Evolutionary conservation across 352 stramenopile species (phyloP).

Genomic region (Phytopythium aichiense): DNA sequence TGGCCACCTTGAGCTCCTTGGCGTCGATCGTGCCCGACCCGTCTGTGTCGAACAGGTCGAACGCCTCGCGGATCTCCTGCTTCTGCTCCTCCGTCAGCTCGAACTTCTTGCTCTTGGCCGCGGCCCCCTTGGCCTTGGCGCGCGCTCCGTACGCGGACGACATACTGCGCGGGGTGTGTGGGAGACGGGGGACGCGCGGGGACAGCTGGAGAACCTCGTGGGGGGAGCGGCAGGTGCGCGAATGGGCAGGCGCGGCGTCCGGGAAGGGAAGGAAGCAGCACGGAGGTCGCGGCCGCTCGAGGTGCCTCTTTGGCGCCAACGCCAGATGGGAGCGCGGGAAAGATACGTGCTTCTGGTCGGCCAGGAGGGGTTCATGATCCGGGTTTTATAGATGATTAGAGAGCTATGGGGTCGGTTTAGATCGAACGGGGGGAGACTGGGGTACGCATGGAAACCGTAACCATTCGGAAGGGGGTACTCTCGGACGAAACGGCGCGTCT

Average conservation of each 20-base stretch:
- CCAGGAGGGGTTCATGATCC: not conserved
- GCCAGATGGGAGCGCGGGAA: not conserved
- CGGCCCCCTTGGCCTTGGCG: conserved; percentile 62
- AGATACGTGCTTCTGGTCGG: not conserved
- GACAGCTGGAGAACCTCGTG: not conserved
- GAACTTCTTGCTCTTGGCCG: conserved; percentile 80
- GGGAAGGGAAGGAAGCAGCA: not conserved
- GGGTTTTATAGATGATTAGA: not conserved
- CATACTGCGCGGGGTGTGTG: conserved; percentile 21
- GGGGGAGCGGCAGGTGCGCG: not conserved
- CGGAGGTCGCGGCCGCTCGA: not conserved
- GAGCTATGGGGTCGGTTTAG: not conserved
- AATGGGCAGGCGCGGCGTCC: not conserved
- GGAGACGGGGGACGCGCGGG: not conserved
- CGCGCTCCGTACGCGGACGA: conserved; percentile 65
- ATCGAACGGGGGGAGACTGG: not conserved
- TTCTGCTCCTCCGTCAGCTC: conserved; percentile 94
- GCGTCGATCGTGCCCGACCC: conserved; percentile 93
- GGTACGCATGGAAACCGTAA: not conserved
- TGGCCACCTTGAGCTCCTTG: conserved; percentile 95
- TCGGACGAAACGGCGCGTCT: not conserved
- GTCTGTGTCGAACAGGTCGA: conserved; percentile 98
- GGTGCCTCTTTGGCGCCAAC: not conserved
- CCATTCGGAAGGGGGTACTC: not conserved
- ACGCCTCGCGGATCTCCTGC: conserved; percentile 94